A percentile compares a stretch with the other conserved stretches of the same genome.
Conservation (phyloP, 2,329 filamentous ascomycete species). For the Diplocarpon mali region DNA sequence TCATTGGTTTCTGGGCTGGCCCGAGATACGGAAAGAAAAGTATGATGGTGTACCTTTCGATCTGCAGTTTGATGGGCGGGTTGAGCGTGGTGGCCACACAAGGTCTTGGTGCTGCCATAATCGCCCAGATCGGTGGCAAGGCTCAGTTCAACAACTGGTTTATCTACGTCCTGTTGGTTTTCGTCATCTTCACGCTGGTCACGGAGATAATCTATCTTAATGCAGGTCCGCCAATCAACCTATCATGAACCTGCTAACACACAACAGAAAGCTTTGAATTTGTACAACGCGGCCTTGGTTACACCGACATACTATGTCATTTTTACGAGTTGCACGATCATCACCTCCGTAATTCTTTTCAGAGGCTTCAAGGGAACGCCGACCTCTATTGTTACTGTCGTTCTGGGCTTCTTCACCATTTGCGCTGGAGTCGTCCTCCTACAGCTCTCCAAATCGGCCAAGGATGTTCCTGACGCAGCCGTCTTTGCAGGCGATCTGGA, state of each 20-base stretch:
- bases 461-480: slow-evolving; percentile 88
- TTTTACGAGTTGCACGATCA: slow-evolving; percentile 91
- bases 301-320: slow-evolving; percentile 98
- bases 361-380: slow-evolving; percentile 84
- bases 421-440: slow-evolving; percentile 85
- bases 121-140: slow-evolving; percentile 71
- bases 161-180: slow-evolving; percentile 79
- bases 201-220: slow-evolving; percentile 95
- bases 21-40: slow-evolving; percentile 90
- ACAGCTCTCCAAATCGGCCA: slow-evolving; percentile 95
- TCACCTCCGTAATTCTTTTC: slow-evolving; percentile 87
- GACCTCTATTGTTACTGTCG: slow-evolving; percentile 72
- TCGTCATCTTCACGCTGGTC: slow-evolving; percentile 78
- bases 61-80: slow-evolving; percentile 90
- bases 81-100: slow-evolving; percentile 92
- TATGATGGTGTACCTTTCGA: slow-evolving; percentile 94
- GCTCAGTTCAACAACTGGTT: slow-evolving; percentile 98
- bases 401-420: slow-evolving; percentile 88
- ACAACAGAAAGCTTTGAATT: slow-evolving; percentile 84
- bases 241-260: slow-evolving; percentile 4
- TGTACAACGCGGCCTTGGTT: slow-evolving; percentile 93
- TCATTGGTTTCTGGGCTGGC: slow-evolving; percentile 69
- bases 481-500: slow-evolving; percentile 89
- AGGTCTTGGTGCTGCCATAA: slow-evolving; percentile 80
- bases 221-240: slow-evolving; percentile 43